These are phyloP conservation scores for Cylindrodendrum hubeiense DNA, from an alignment of 2,329 filamentous ascomycete species.

Conservation along the genomic window DNA sequence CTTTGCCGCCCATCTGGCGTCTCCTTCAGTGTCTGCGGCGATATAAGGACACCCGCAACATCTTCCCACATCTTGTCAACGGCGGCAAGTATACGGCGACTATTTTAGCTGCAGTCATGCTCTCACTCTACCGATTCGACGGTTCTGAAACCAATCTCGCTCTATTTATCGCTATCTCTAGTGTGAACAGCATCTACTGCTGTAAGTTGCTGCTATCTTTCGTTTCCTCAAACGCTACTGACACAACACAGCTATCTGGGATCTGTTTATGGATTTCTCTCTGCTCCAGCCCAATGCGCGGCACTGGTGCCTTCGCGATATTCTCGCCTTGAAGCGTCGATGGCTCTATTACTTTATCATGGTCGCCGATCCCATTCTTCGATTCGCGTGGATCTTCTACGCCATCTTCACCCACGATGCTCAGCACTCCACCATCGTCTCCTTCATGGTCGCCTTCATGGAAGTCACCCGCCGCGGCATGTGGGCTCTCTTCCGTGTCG, in stretches of 20 bases:
- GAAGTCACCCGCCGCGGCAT: conserved; percentile 89
- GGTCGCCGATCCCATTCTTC: conserved; percentile 83
- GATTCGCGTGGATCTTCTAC: conserved; percentile 96
- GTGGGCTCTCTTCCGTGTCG: conserved; percentile 93
- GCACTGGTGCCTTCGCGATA: conserved; percentile 78
- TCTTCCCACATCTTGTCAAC: conserved; percentile 94
- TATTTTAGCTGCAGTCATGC: conserved; percentile 80
- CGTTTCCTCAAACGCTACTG: neutral
- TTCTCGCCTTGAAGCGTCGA: conserved; percentile 80
- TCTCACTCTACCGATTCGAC: conserved; percentile 87
- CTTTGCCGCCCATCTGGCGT: conserved; percentile 90
- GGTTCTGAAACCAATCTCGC: conserved; percentile 68
- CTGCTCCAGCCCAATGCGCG: conserved; percentile 82
- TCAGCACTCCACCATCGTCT: conserved; percentile 86
- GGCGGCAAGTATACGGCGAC: conserved; percentile 91
- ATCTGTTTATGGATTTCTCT: conserved; percentile 96
- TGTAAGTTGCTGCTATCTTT: conserved; percentile 63
- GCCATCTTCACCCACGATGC: conserved; percentile 83
- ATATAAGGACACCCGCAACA: conserved; percentile 86
- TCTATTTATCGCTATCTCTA: conserved; percentile 83
- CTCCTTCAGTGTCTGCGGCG: conserved; percentile 91
- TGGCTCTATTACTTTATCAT: conserved; percentile 93
- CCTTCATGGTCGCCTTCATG: conserved; percentile 81
- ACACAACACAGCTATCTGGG: conserved; percentile 78
- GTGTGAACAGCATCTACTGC: conserved; percentile 86